A percentile compares a stretch with the other conserved stretches of the same genome.
Evolutionary conservation across 257 asterid genomes (phyloP).

Genomic region (Solanum virginianum): DNA sequence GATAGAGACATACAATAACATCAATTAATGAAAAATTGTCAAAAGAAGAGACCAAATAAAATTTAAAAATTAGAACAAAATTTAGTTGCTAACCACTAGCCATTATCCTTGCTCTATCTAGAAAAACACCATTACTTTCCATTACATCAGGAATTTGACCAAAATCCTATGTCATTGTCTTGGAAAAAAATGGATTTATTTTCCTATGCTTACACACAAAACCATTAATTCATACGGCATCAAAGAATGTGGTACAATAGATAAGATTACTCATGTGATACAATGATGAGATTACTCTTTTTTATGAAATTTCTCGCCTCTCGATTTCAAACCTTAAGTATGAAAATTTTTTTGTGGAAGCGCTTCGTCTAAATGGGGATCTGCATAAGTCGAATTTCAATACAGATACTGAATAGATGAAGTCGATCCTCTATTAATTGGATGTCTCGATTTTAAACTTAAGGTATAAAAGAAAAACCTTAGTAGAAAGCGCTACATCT

Average conservation of each 20-base stretch:
- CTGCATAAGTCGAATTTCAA: fast-evolving
- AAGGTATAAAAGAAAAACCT: fast-evolving
- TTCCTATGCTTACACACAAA: not conserved
- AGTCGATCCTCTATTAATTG: not conserved
- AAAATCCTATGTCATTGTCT: not conserved
- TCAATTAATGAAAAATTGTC: not conserved
- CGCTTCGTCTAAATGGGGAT: fast-evolving
- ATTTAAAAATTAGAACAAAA: not conserved
- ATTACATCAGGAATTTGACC: not conserved
- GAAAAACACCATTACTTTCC: not conserved
- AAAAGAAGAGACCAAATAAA: not conserved
- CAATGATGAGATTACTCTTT: too few species aligned
- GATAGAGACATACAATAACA: not conserved
- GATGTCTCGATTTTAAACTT: not conserved
- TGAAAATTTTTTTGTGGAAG: fast-evolving
- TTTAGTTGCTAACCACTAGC: not conserved
- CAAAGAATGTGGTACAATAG: not conserved
- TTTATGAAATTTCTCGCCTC: not conserved
- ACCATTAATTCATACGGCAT: not conserved
- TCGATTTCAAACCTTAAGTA: fast-evolving
- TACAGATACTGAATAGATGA: not conserved
- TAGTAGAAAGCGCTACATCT: fast-evolving
- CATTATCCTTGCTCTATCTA: not conserved
- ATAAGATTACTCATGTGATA: too few species aligned
- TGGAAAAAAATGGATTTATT: not conserved